phyloP scores from a whole-genome alignment of 1,284 basidiomycete species.

The Microbotryum violaceum region DNA sequence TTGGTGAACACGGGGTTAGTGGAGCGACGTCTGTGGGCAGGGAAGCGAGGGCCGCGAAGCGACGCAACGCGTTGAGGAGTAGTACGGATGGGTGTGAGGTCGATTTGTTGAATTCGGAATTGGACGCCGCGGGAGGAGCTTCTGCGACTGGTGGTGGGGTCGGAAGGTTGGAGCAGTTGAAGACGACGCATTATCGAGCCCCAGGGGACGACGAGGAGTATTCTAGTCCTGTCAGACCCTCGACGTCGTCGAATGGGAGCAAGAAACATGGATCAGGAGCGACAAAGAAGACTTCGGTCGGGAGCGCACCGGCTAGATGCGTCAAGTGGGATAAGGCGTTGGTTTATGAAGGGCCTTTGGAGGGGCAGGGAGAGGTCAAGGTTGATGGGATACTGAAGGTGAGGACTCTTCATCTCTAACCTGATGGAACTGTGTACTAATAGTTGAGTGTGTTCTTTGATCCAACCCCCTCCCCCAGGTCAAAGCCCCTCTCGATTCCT shows the following conservation, averaged over 20 bases:
- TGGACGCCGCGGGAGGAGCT: not conserved
- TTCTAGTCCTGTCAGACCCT: constrained; percentile 18
- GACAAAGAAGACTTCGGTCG: not conserved
- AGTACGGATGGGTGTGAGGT: constrained; percentile 23
- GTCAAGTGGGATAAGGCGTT: constrained; percentile 29
- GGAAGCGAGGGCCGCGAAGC: constrained; percentile 25
- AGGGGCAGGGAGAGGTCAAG: not conserved
- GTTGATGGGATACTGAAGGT: constrained; percentile 22
- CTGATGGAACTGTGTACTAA: too few species aligned
- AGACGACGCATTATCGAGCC: constrained; percentile 25
- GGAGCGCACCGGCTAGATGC: not conserved
- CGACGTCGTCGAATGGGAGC: not conserved
- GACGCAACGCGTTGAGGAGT: constrained; percentile 22
- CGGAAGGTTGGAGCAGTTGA: not conserved
- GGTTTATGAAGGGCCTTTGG: constrained; percentile 22
- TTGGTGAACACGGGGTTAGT: not conserved
- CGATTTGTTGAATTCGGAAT: constrained; percentile 4
- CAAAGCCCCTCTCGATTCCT: constrained; percentile 18
- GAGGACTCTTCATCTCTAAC: not conserved
- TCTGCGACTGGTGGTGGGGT: not conserved
- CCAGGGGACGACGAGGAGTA: constrained; percentile 34
- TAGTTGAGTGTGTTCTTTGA: too few species aligned
- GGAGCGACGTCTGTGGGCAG: constrained; percentile 13
- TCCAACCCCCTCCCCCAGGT: not conserved
- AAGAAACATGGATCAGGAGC: constrained; percentile 1